Base-by-base conservation (phyloP, 352 stramenopile genomes). In the Pythium grandisporangium region DNA sequence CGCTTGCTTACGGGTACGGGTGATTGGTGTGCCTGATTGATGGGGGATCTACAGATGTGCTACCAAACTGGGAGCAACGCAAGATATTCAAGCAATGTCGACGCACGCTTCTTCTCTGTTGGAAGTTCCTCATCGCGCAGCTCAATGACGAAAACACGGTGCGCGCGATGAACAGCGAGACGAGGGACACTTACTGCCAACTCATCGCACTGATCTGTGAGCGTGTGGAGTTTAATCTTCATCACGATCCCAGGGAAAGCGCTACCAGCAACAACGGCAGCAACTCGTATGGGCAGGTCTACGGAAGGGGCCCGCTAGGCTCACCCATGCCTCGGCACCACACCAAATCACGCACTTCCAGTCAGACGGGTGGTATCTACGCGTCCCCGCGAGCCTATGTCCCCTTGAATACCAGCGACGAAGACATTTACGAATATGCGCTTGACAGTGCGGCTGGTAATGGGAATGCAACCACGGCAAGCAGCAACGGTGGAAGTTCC, bases 151-250 rank as follows among this genome's bases (percentile, higher is more conserved):
- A 80, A 19, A 57, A 53, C 10, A 32, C 38, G 4, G 33, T 56
- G 25, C 44, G 39, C 10, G 27, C 27, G 17, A 42, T 76, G 23
- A 47, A 37, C 3, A 59, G 54, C 21, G 70, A 75, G 14, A 56
- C 55, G 16, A 44, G 47, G 19, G 66, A 81, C 33, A 56, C 74
- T 42, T 82, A 80, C 52, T 82, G 77, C 55, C 66, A 83, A 47
- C 42, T 87, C 5, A 61, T 87, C 20, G 55, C 52, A 0, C 53
- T 81, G 25, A 84, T 84, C 41, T 66, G 72, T 4, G 69, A 87
- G 46, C 58, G 71, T 13, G 64, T 77, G 11, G 71, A 87, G 53
- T 87, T 84, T 46, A 66, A 80, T 34, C 38, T 87, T 35, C 58
- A 44, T 4, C 25, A 21, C 0, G 61, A 67, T 13, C 48, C 33